Evolutionary conservation across 306 rosid species (phyloP).

Genomic region (Trifolium dubium): DNA sequence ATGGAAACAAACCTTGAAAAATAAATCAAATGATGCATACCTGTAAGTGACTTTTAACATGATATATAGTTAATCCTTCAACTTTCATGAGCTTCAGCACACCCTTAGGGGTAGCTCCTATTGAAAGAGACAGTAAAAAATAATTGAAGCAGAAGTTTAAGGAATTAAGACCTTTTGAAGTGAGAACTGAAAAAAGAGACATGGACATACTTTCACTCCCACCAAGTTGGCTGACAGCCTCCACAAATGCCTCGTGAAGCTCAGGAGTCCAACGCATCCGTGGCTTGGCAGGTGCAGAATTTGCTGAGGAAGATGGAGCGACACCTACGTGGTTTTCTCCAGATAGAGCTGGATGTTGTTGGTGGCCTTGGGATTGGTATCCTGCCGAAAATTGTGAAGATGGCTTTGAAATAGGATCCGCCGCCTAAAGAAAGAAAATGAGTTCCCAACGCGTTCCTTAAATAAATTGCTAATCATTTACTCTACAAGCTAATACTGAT

Average conservation of each 20-base stretch:
- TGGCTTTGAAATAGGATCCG: constrained; percentile 61
- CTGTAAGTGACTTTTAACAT: constrained; percentile 99
- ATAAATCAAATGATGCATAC: constrained; percentile 45
- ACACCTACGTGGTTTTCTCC: constrained; percentile 60
- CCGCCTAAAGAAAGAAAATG: constrained; percentile 65
- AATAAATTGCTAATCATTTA: constrained; percentile 41
- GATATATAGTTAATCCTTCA: constrained; percentile 94
- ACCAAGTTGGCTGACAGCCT: constrained; percentile 95
- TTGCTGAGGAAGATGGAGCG: constrained; percentile 64
- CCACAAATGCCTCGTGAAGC: constrained; percentile 98
- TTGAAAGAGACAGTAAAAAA: constrained; percentile 31
- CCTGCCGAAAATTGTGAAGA: constrained; percentile 54
- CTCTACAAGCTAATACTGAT: constrained; percentile 41
- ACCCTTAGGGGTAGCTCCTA: constrained; percentile 99
- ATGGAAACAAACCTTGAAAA: constrained; percentile 38
- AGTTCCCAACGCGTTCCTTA: constrained; percentile 42
- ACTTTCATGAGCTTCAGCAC: constrained; percentile 97
- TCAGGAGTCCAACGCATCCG: constrained; percentile 99
- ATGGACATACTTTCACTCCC: constrained; percentile 94
- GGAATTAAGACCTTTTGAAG: constrained; percentile 29
- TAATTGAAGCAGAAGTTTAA: constrained; percentile 43
- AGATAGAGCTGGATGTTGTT: constrained; percentile 58
- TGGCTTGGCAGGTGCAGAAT: constrained; percentile 68
- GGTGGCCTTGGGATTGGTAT: constrained; percentile 65
- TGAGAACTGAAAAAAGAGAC: constrained; percentile 26